Base-by-base conservation (phyloP, 78 protist genomes). In the Cavenderia fasciculata region DNA sequence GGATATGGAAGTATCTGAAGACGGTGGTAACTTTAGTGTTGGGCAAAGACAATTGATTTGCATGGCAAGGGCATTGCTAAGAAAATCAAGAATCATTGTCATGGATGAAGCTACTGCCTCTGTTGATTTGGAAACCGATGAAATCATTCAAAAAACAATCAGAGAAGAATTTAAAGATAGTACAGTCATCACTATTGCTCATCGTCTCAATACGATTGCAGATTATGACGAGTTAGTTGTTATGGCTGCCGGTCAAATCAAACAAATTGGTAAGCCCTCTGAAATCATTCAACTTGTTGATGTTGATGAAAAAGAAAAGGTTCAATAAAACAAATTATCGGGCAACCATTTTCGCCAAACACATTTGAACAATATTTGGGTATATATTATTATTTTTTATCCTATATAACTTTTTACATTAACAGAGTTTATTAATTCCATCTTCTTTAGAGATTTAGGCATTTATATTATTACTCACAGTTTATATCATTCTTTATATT, bases 21-120 rank as follows among this genome's bases (percentile, higher is more conserved):
- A 43, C 49, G 98, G 97, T 18, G 56, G 19, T 8, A 95, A 94
- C 72, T 71, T 95, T 33, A 57, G 89, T 40, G 79, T 87, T 23
- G 99, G 99, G 2, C 96, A 97, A 86, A 86, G 95, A 56, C 99
- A 98, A 89, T 86, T 96, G 36, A 25, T 98, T 18, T 95, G 97
- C 75, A 59, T 98, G 36, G 97, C 97, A 23, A 92, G 98, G 29
- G 99, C 97, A 57, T 38, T 96, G 7, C 36, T 95, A 10, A 16
- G 23, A 40, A 19, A 43, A 16, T 33, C 74, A 5, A 46, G 73
- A 21, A 52, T 97, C 25, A 44, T 96, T 54, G 62, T 97, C 36
- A 8, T 97, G 51, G 99, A 98, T 86, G 99, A 98, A 74, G 97
- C 97, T 21, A 97, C 99, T 0, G 97, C 98, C 0, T 47, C 61